phyloP scores from a whole-genome alignment of 23 red algal species.

The Pyropia haitanensis region DNA sequence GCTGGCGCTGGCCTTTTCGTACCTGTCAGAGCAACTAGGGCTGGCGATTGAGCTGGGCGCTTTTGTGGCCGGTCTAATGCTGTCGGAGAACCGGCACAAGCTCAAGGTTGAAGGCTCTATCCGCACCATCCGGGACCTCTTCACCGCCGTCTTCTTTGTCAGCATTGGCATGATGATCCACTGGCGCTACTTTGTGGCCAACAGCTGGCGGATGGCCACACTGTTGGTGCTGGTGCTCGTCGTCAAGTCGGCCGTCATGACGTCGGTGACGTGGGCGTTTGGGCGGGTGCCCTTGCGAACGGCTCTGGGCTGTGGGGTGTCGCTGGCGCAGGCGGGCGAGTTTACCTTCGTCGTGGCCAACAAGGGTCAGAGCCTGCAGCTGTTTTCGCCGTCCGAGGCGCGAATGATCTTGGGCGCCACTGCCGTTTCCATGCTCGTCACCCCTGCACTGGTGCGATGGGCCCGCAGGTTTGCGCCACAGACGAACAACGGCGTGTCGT shows the following conservation, averaged over 20 bases:
- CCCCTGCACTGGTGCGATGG: constrained; percentile 50
- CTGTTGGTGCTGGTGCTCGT: constrained; percentile 54
- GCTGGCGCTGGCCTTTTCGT: constrained; percentile 56
- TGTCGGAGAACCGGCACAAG: constrained; percentile 51
- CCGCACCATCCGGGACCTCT: constrained; percentile 45
- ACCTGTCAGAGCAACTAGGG: constrained; percentile 65
- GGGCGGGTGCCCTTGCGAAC: constrained; percentile 46
- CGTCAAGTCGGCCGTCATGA: constrained; percentile 53
- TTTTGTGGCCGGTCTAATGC: constrained; percentile 66
- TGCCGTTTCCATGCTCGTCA: constrained; percentile 66
- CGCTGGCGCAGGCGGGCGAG: constrained; percentile 65
- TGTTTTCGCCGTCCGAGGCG: constrained; percentile 59
- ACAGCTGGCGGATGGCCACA: constrained; percentile 43
- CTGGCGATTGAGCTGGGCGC: constrained; percentile 79
- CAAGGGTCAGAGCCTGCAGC: constrained; percentile 57
- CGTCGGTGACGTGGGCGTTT: constrained; percentile 24
- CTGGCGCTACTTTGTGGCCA: constrained; percentile 67
- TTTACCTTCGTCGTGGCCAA: constrained; percentile 79
- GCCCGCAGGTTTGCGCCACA: constrained; percentile 26
- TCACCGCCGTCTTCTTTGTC: constrained; percentile 73
- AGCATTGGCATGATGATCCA: constrained; percentile 84
- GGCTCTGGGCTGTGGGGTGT: constrained; percentile 40
- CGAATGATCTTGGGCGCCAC: constrained; percentile 78
- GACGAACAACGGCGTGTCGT: background rate
- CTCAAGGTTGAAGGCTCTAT: constrained; percentile 50